A percentile compares a stretch with the other conserved stretches of the same genome.
Evolutionary conservation across 2,329 filamentous ascomycete genomes (phyloP).

Genomic region (Sarocladium oryzae): DNA sequence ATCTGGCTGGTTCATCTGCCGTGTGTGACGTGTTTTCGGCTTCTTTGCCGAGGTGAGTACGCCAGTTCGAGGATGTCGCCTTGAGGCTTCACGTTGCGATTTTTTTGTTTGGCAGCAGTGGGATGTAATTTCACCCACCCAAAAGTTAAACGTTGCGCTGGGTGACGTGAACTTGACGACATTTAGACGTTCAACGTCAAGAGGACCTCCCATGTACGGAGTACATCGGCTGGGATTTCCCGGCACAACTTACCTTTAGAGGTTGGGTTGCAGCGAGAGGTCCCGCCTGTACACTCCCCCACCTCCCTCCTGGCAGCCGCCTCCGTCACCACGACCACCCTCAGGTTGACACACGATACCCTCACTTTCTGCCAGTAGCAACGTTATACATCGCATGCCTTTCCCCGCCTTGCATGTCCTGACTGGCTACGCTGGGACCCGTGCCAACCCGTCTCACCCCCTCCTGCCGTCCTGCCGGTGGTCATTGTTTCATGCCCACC

Average conservation of each 20-base stretch:
- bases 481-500: neutral
- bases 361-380: slow-evolving; percentile 1
- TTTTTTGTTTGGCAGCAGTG: too few relatives aligned
- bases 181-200: neutral
- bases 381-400: neutral
- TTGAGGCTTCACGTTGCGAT: too few relatives aligned
- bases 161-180: neutral
- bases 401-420: neutral
- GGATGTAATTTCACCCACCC: too few relatives aligned
- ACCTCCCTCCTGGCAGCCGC: neutral
- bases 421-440: neutral
- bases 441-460: neutral
- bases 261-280: too few relatives aligned
- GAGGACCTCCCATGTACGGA: too few relatives aligned
- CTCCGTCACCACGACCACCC: neutral
- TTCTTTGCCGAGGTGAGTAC: neutral
- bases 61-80: too few relatives aligned
- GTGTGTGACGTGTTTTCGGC: neutral
- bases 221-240: too few relatives aligned
- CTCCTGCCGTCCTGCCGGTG: neutral
- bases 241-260: neutral
- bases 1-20: neutral
- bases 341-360: slow-evolving; percentile 4
- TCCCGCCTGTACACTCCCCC: neutral
- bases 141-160: neutral